Conservation (phyloP, 139 green algal species). For the Chlamydomonas incerta region DNA sequence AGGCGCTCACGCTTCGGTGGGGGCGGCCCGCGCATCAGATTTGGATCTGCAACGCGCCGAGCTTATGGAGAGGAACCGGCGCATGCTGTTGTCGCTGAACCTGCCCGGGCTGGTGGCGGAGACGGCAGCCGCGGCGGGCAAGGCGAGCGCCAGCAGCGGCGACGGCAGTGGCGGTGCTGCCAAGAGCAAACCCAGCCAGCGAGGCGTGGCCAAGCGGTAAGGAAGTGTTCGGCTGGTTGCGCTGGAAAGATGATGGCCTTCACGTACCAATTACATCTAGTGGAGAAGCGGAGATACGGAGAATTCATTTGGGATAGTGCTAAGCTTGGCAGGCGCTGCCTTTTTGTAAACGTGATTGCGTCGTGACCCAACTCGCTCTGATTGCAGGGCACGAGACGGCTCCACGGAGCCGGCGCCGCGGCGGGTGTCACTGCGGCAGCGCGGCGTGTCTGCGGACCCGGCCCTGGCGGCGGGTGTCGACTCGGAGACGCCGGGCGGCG, state of each 20-base stretch:
- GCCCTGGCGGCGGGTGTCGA: constrained; percentile 26
- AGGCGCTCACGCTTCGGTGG: too few species aligned
- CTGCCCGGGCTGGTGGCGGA: constrained; percentile 16
- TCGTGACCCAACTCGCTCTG: too few species aligned
- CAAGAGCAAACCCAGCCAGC: constrained; percentile 3
- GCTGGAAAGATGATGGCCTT: too few species aligned
- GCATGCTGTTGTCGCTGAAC: constrained; percentile 23
- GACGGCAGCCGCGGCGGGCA: background rate
- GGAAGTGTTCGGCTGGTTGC: too few species aligned
- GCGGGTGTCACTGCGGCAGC: constrained; percentile 14
- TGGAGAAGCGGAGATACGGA: too few species aligned
- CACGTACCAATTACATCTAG: too few species aligned
- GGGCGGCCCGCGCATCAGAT: too few species aligned
- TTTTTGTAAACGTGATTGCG: too few species aligned
- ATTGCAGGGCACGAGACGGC: background rate
- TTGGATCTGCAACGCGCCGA: constrained; percentile 3
- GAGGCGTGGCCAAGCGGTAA: constrained; percentile 24
- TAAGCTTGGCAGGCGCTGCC: too few species aligned
- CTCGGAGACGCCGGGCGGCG: background rate
- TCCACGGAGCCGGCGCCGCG: constrained; percentile 6
- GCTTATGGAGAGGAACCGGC: constrained; percentile 34
- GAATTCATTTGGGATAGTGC: too few species aligned
- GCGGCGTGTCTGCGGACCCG: constrained; percentile 9
- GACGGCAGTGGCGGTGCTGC: background rate
- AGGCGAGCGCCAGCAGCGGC: background rate